Evolutionary conservation across 225 moss, liverwort and hornwort species (phyloP).

Genomic region (Polytrichum formosum): DNA sequence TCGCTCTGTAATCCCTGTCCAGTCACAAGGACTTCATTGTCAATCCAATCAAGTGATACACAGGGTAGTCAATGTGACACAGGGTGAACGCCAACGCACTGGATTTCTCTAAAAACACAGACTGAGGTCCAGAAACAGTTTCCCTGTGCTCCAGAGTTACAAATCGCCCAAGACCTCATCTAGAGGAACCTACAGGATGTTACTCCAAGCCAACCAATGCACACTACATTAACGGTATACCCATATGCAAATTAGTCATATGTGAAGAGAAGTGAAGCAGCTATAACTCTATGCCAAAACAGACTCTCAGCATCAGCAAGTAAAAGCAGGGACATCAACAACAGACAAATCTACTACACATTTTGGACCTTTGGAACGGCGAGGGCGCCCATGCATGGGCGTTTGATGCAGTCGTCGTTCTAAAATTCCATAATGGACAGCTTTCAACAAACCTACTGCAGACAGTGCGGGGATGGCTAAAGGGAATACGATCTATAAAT

Average conservation of each 20-base stretch:
- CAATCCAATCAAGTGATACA: neutral
- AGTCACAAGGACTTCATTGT: slow-evolving; percentile 6
- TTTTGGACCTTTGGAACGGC: too few species aligned
- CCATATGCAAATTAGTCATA: neutral
- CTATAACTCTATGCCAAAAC: neutral
- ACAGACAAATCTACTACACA: too few species aligned
- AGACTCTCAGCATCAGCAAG: neutral
- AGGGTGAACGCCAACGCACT: too few species aligned
- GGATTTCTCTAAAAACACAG: too few species aligned
- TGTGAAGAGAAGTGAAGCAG: neutral
- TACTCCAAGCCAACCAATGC: neutral
- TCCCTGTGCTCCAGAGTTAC: too few species aligned
- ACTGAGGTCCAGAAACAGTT: too few species aligned
- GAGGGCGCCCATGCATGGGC: too few species aligned
- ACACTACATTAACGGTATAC: neutral
- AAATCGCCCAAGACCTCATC: slow-evolving; percentile 2
- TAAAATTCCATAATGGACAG: too few species aligned
- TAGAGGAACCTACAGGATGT: neutral
- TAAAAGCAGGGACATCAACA: too few species aligned
- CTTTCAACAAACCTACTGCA: too few species aligned
- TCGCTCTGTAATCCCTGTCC: slow-evolving; percentile 54
- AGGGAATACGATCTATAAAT: neutral
- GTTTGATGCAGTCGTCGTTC: too few species aligned
- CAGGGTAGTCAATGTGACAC: too few species aligned
- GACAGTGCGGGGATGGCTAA: neutral